Evolutionary conservation across 2,329 filamentous ascomycete genomes (phyloP), one percentile per base, ranked within the genome.

Genomic region (Penicillium nordicum): DNA sequence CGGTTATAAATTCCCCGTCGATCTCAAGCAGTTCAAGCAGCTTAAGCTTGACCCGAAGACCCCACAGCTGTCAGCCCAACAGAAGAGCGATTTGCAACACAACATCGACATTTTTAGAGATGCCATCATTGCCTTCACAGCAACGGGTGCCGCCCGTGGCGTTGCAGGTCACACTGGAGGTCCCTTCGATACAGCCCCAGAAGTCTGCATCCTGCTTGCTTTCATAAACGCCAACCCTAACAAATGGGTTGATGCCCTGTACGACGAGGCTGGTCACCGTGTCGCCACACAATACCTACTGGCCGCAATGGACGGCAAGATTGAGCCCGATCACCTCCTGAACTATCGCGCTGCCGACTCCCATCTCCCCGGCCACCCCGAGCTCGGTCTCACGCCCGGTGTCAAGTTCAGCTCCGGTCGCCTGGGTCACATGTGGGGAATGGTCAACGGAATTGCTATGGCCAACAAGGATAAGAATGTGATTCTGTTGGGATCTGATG

Each of bases 201-300:
- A 76, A 66, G 73, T 76, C 25, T 75, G 73, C 51, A 73, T 75
- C 36, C 62, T 76, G 30, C 64, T 73, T 16, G 72, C 67, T 7
- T 68, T 76, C 55, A 72, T 76, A 32, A 68, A 71, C 25, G 66
- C 63, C 44, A 72, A 69, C 45, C 67, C 71, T 1, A 66, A 67
- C 14, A 63, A 62, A 45, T 75, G 67, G 59, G 57, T 72, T 8
- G 68, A 73, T 36, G 65, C 71, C 7, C 53, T 76, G 18, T 76
- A 71, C 55, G 73, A 76, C 40, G 73, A 76, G 53, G 70, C 73
- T 1, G 73, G 73, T 11, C 73, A 76, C 60, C 66, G 73, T 49
- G 73, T 75, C n/a, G 73, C 73, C 7, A 76, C 73, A 2, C 73
- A 76, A 57, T 76, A 76, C 53, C 63, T 75, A 3, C 66, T 75